Percentiles rank a stretch among this genome's conserved stretches.
These are phyloP conservation scores for Arthrocladium fulminans DNA, from an alignment of 2,329 filamentous ascomycete species.

Conservation along the genomic window DNA sequence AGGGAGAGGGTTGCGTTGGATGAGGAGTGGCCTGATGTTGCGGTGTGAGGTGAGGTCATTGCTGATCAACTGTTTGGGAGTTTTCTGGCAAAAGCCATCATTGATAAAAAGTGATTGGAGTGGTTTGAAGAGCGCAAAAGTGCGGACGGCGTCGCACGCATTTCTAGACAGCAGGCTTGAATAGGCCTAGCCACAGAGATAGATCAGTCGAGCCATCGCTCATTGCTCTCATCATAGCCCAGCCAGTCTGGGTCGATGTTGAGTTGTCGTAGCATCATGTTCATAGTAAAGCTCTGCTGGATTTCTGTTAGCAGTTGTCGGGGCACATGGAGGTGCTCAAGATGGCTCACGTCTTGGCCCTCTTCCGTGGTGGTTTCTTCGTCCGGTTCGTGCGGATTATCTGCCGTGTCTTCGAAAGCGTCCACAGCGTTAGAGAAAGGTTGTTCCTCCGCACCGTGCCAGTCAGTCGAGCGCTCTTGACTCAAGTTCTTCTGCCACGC, in stretches of 20 bases:
- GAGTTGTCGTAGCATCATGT: conserved; percentile 57
- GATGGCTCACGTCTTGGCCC: conserved; percentile 20
- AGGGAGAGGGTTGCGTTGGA: too few species aligned
- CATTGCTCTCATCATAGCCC: conserved; percentile 50
- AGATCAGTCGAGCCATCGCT: conserved; percentile 49
- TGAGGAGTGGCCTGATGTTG: too few species aligned
- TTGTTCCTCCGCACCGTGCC: conserved; percentile 29
- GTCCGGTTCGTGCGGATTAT: conserved; percentile 25
- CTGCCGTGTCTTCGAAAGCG: conserved; percentile 22
- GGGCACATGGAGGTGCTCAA: conserved; percentile 9
- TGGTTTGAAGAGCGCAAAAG: too few species aligned
- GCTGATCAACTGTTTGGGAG: too few species aligned
- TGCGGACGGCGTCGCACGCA: too few species aligned
- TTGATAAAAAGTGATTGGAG: too few species aligned
- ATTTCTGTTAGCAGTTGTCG: conserved; percentile 14
- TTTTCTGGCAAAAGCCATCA: too few species aligned
- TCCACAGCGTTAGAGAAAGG: conserved; percentile 25
- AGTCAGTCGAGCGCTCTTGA: conserved; percentile 25
- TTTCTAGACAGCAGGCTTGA: too few species aligned
- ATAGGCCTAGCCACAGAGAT: background rate
- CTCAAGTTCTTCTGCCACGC: conserved; percentile 44
- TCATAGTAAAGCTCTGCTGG: conserved; percentile 56
- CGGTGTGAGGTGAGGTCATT: too few species aligned
- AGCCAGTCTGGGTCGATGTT: conserved; percentile 56
- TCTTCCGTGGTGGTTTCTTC: conserved; percentile 20